These are phyloP conservation scores for Podosphaera xanthii DNA, from an alignment of 2,329 filamentous ascomycete genomes.

Conservation along the genomic window DNA sequence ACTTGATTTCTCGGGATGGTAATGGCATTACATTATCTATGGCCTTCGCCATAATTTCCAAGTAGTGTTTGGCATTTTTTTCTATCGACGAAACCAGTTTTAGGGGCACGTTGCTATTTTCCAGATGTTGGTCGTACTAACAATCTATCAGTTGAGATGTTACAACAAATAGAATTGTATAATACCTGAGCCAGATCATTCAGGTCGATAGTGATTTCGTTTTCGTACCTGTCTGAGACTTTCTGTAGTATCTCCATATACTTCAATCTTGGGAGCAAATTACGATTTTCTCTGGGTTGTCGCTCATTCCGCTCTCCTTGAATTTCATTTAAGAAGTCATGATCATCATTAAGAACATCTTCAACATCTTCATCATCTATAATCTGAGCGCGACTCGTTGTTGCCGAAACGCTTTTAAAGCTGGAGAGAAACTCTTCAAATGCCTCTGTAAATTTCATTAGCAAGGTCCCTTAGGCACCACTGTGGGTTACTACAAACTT, in stretches of 20 bases:
- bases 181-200: conserved; percentile 59
- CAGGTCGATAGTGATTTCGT: conserved; percentile 67
- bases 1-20: conserved; percentile 57
- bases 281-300: conserved; percentile 22
- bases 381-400: conserved; percentile 53
- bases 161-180: background rate
- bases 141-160: background rate
- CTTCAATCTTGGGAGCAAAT: conserved; percentile 46
- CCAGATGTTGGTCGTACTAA: conserved; percentile 48
- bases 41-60: conserved; percentile 73
- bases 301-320: conserved; percentile 23
- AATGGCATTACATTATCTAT: conserved; percentile 70
- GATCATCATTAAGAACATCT: conserved; percentile 68
- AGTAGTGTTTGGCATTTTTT: conserved; percentile 81
- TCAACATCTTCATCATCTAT: conserved; percentile 69
- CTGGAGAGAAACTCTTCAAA: conserved; percentile 73
- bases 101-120: conserved; percentile 29
- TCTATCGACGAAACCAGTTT: conserved; percentile 68
- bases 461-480: conserved; percentile 2
- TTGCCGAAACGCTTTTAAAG: conserved; percentile 56
- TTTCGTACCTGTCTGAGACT: conserved; percentile 54
- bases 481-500: conserved; percentile 26
- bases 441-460: conserved; percentile 27
- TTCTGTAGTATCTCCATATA: conserved; percentile 77
- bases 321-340: conserved; percentile 77